Conservation (phyloP, 208 protist genomes). For the Trypanosoma mega region DNA sequence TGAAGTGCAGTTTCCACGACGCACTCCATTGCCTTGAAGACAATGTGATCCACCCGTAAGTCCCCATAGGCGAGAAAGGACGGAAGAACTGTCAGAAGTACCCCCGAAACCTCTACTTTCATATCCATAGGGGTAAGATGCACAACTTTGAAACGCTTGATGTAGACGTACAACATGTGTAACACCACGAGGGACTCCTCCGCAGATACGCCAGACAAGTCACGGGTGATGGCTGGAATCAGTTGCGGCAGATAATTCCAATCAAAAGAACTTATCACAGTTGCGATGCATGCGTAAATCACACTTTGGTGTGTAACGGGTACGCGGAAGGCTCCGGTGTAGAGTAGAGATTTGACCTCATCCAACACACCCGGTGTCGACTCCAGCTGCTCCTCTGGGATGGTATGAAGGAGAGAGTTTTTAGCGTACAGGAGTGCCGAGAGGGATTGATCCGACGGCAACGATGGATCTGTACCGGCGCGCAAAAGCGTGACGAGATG, state of each 20-base stretch:
- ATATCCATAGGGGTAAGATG: conserved; percentile 38
- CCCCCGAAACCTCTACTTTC: conserved; percentile 46
- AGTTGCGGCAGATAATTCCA: conserved; percentile 83
- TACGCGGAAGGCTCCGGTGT: conserved; percentile 52
- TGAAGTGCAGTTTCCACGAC: conserved; percentile 66
- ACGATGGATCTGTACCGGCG: conserved; percentile 42
- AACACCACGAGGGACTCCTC: conserved; percentile 48
- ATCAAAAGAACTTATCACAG: conserved; percentile 64
- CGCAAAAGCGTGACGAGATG: conserved; percentile 66
- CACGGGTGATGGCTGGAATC: conserved; percentile 42
- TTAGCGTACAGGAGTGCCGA: conserved; percentile 84
- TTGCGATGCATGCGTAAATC: conserved; percentile 55
- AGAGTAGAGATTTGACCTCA: conserved; percentile 65
- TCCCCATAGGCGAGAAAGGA: conserved; percentile 67
- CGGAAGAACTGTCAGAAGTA: conserved; percentile 49
- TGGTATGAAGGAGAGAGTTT: conserved; percentile 69
- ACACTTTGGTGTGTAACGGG: conserved; percentile 65
- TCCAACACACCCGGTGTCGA: conserved; percentile 36
- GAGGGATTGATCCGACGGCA: conserved; percentile 64
- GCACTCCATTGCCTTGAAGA: conserved; percentile 82
- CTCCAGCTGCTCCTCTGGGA: conserved; percentile 45
- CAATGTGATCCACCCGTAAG: conserved; percentile 59
- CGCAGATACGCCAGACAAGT: conserved; percentile 17
- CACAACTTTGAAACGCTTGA: conserved; percentile 72
- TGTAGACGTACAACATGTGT: conserved; percentile 71